Conservation (phyloP, 2,329 filamentous ascomycete genomes). For the Hypomyces perniciosus region DNA sequence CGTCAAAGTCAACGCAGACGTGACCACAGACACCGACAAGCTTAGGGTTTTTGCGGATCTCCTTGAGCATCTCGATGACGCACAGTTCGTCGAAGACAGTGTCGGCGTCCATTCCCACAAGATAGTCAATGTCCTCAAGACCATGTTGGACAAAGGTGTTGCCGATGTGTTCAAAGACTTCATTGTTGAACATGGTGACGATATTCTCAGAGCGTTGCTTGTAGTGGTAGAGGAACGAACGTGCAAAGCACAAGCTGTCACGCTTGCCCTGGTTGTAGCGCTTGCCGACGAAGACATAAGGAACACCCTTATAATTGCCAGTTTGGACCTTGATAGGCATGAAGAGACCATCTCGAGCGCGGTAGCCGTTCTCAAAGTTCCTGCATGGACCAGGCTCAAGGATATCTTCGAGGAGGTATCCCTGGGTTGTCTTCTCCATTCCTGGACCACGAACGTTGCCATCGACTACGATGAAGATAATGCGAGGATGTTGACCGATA, state of each 20-base stretch:
- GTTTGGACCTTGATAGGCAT: conserved; percentile 41
- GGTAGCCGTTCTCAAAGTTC: conserved; percentile 37
- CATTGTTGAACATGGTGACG: conserved; percentile 41
- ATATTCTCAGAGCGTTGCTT: conserved; percentile 35
- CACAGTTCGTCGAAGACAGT: conserved; percentile 41
- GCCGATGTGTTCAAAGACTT: conserved; percentile 36
- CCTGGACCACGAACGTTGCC: conserved; percentile 41
- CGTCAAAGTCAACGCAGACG: conserved; percentile 41
- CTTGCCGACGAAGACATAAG: conserved; percentile 44
- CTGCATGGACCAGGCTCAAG: conserved; percentile 29
- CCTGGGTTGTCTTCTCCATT: conserved; percentile 42
- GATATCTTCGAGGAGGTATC: conserved; percentile 42
- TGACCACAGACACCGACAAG: conserved; percentile 44
- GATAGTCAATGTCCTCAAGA: conserved; percentile 35
- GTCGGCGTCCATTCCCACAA: conserved; percentile 44
- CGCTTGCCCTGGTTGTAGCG: conserved; percentile 45
- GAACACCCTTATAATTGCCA: conserved; percentile 39
- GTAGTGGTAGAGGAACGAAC: conserved; percentile 44
- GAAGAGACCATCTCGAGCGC: conserved; percentile 39
- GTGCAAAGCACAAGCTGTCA: conserved; percentile 43
- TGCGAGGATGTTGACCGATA: conserved; percentile 34
- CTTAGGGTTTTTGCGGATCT: conserved; percentile 36
- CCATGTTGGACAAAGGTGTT: conserved; percentile 32
- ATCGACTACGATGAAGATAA: conserved; percentile 44
- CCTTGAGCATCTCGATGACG: conserved; percentile 37